Percentiles rank a stretch among this genome's conserved stretches.
Conservation (phyloP, 805 yeast genomes). For the Zygosaccharomyces siamensis region DNA sequence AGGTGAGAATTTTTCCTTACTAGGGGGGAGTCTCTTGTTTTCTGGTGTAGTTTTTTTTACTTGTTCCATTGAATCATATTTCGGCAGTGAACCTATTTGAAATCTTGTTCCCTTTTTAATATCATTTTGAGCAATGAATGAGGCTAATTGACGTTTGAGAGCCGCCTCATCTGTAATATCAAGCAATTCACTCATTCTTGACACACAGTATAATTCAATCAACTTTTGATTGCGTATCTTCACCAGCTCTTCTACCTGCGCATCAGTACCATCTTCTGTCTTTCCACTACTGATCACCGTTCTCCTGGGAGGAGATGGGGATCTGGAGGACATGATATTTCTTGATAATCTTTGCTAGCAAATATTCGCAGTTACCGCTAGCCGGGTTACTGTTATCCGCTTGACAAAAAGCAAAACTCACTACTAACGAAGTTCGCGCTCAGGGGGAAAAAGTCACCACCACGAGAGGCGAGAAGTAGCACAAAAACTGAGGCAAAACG, state of each 20-base stretch:
- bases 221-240: constrained; percentile 52
- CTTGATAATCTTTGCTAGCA: background rate
- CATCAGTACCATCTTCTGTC: constrained; percentile 6
- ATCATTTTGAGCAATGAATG: constrained; percentile 51
- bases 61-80: constrained; percentile 9
- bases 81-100: constrained; percentile 32
- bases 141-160: constrained; percentile 37
- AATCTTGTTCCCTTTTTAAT: constrained; percentile 44
- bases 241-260: constrained; percentile 36
- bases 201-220: constrained; percentile 56
- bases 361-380: background rate
- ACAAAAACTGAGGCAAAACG: background rate
- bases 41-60: background rate
- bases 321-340: constrained; percentile 11
- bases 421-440: constrained; percentile 2
- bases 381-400: background rate
- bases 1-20: background rate
- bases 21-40: background rate
- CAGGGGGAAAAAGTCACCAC: constrained; percentile 2
- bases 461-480: constrained; percentile 3
- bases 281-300: constrained; percentile 8
- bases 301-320: constrained; percentile 16
- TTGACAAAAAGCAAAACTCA: background rate
- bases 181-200: constrained; percentile 45
- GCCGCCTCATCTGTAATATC: constrained; percentile 39